Base-by-base conservation (phyloP, 305 asterid genomes). In the Andrographis paniculata region DNA sequence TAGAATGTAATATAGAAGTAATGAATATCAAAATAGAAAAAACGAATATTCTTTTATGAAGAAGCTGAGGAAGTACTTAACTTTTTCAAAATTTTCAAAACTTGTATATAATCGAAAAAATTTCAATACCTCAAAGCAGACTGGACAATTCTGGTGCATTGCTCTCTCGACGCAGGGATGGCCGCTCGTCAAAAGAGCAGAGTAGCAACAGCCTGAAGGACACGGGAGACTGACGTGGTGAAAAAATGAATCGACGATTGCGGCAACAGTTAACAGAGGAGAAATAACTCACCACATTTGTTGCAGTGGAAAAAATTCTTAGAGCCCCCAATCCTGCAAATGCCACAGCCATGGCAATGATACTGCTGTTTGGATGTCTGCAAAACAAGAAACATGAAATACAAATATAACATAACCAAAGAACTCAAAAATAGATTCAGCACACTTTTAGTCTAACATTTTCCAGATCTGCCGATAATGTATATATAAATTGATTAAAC, bases 331-430 rank as follows among this genome's bases (percentile, higher is more conserved):
- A 48, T 48, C 40, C 53, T 48, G 21, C 42, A 14, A 17, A 87
- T 87, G 62, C 96, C 95, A 52, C 96, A 87, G 27, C 82, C 91
- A 23, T 69, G 48, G 40, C 96, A 87, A 56, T 87, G 96, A 47
- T 66, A 84, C 77, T 87, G 97, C 54, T 62, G 58, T 55, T 87
- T 87, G 22, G 84, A 78, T 16, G 66, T 67, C 94, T 84, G 85
- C 79, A 70, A 53, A 63, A 40, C 10, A 17, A 20, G 14, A 31
- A 40, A 21, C 16, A 43, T n/a, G n/a, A n/a, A n/a, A n/a, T n/a
- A n/a, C n/a, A n/a, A n/a, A n/a, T n/a, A n/a, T n/a, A n/a, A n/a
- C n/a, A n/a, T n/a, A n/a, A n/a, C n/a, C n/a, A n/a, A n/a, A n/a
- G n/a, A n/a, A n/a, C n/a, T n/a, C n/a, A n/a, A n/a, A n/a, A n/a